Evolutionary conservation across 2,329 filamentous ascomycete genomes (phyloP).

Genomic region (Ceratocystis eucalypticola): DNA sequence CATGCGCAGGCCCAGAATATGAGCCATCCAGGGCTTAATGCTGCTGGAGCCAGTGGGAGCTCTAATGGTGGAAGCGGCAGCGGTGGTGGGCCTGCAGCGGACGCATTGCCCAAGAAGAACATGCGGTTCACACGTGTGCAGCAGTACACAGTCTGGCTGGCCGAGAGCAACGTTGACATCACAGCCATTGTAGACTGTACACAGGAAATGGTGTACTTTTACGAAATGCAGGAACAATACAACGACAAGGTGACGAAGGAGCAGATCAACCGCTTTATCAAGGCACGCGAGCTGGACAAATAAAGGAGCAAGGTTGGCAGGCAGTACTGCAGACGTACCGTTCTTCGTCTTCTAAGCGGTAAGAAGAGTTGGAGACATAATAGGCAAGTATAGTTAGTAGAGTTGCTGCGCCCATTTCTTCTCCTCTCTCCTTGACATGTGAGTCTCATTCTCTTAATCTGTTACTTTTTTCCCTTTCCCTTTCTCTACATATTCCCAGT

Average conservation of each 20-base stretch:
- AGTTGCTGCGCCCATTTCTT: neutral
- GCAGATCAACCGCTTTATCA: constrained; percentile 46
- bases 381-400: neutral
- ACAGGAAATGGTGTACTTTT: constrained; percentile 82
- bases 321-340: neutral
- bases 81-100: constrained; percentile 7
- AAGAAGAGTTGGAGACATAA: no score
- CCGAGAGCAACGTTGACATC: constrained; percentile 75
- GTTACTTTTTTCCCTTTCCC: neutral
- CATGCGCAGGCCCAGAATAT: neutral
- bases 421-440: neutral
- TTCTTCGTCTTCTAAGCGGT: neutral
- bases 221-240: constrained; percentile 54
- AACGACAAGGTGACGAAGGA: constrained; percentile 46
- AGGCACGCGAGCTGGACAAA: constrained; percentile 43
- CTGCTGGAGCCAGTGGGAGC: neutral
- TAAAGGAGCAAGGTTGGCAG: constrained; percentile 22
- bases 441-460: neutral
- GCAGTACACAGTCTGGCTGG: constrained; percentile 60
- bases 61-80: constrained; percentile 16
- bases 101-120: constrained; percentile 12
- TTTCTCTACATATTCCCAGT: neutral
- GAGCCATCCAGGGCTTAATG: neutral
- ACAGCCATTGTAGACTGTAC: constrained; percentile 76
- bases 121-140: constrained; percentile 36